phyloP scores from a whole-genome alignment of 495 filamentous ascomycete species.

The Penicillium paxilli region DNA sequence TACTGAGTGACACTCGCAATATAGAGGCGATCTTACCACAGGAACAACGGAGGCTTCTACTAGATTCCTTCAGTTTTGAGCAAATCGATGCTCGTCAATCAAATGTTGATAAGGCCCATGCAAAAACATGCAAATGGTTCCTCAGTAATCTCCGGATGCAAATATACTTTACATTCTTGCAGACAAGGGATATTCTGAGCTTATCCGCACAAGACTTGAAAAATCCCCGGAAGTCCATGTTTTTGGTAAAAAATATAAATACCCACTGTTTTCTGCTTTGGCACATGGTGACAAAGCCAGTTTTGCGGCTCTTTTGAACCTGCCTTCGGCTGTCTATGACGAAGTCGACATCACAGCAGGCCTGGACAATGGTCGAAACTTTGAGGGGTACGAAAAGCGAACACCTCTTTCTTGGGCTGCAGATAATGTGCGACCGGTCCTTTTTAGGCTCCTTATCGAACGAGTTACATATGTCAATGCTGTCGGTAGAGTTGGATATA shows the following conservation, averaged over 20 bases:
- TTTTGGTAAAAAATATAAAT: conserved; percentile 35
- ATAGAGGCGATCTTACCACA: neutral
- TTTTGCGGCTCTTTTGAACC: conserved; percentile 26
- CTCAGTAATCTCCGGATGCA: conserved; percentile 7
- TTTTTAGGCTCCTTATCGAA: neutral
- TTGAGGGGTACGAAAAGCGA: neutral
- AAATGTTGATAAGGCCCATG: neutral
- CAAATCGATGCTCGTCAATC: neutral
- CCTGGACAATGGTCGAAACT: conserved; percentile 10
- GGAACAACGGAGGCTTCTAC: neutral
- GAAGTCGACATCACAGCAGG: conserved; percentile 8
- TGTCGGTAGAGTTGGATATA: neutral
- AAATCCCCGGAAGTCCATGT: conserved; percentile 24
- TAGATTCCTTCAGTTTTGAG: neutral
- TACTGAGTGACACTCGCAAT: neutral
- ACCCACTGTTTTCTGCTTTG: conserved; percentile 45
- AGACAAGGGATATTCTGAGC: conserved; percentile 36
- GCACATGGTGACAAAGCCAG: conserved; percentile 26
- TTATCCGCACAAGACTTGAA: conserved; percentile 32
- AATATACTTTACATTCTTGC: conserved; percentile 51
- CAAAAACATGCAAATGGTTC: neutral
- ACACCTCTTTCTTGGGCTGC: conserved; percentile 29
- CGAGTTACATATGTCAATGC: neutral
- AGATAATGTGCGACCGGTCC: neutral
- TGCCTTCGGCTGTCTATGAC: conserved; percentile 6